Evolutionary conservation across 2,329 filamentous ascomycete species (phyloP), one percentile per base, ranked within the genome.

Genomic region (Emericellopsis atlantica): DNA sequence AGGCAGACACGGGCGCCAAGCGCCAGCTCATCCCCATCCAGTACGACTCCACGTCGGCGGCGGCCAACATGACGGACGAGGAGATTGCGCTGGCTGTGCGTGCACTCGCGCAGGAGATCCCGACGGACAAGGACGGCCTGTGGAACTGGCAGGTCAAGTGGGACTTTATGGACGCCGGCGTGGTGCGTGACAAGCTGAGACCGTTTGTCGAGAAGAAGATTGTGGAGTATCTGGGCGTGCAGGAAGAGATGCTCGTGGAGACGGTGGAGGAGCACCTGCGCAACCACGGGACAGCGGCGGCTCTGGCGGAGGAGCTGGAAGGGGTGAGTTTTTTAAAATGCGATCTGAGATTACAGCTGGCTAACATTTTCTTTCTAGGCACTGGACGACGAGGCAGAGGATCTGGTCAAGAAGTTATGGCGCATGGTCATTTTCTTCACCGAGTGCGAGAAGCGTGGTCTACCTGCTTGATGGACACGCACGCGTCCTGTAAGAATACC

Each of bases 201-300:
- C 89, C 90, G 24, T 98, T 95, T 64, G 86, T 96, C 43, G 88
- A 95, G 68, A 94, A 94, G 74, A 98, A 96, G 72, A 86, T 96
- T 50, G 82, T 98, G 45, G 92, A 98, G 61, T 93, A 92, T 52
- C 74, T 98, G 38, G 93, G 93, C 44, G 84, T 98, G 43, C 88
- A 96, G 62, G 92, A 98, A 60, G 86, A 96, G 63, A 81, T 95
- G 65, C 69, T 98, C 37, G 88, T 98, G 26, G 89, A 95, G 55
- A 81, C 92, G 35, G 87, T 96, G 32, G 82, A 95, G 55, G 83
- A 88, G 53, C 87, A 94, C 60, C 66, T 98, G 46, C 76, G 81
- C 48, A 80, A 79, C 51, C 79, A 81, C 51, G 80, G 79, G 22
- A 74, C 72, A 46, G 85, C 92, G n/a, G 73, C 79, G 45, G 84